A percentile compares a stretch with the other conserved stretches of the same genome.
phyloP scores from a whole-genome alignment of 2,329 filamentous ascomycete species.

The Colletotrichum euphorbiae region DNA sequence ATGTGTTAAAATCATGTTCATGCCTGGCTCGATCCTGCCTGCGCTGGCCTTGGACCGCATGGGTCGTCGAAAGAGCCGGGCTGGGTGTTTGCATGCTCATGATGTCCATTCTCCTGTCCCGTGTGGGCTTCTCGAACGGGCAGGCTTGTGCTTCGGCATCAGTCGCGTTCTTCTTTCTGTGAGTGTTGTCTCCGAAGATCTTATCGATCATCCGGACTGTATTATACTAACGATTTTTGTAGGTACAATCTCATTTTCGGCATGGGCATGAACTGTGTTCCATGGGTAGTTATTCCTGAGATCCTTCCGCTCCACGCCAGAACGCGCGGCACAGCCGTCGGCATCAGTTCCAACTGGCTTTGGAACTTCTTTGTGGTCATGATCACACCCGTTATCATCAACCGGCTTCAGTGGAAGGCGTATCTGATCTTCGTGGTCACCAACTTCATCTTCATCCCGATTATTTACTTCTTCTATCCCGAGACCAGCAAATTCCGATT shows the following conservation, averaged over 20 bases:
- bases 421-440: conserved; percentile 65
- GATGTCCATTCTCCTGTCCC: conserved; percentile 49
- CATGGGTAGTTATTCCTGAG: conserved; percentile 53
- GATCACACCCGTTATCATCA: conserved; percentile 63
- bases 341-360: conserved; percentile 51
- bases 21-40: conserved; percentile 51
- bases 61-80: conserved; percentile 52
- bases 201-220: accelerated
- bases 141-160: conserved; percentile 43
- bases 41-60: conserved; percentile 51
- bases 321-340: conserved; percentile 49
- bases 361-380: conserved; percentile 57
- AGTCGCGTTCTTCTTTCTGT: conserved; percentile 53
- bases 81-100: conserved; percentile 52
- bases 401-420: conserved; percentile 60
- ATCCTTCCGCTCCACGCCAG: conserved; percentile 50
- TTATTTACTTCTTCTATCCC: conserved; percentile 61
- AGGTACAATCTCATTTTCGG: conserved; percentile 47
- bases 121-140: conserved; percentile 35
- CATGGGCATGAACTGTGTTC: conserved; percentile 48
- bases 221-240: neutral
- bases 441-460: conserved; percentile 57
- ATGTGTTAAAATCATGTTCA: conserved; percentile 53
- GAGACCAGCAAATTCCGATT: conserved; percentile 63
- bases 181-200: conserved; percentile 25